Base-by-base conservation (phyloP, 225 moss, liverwort and hornwort species). In the Neckera pumila region DNA sequence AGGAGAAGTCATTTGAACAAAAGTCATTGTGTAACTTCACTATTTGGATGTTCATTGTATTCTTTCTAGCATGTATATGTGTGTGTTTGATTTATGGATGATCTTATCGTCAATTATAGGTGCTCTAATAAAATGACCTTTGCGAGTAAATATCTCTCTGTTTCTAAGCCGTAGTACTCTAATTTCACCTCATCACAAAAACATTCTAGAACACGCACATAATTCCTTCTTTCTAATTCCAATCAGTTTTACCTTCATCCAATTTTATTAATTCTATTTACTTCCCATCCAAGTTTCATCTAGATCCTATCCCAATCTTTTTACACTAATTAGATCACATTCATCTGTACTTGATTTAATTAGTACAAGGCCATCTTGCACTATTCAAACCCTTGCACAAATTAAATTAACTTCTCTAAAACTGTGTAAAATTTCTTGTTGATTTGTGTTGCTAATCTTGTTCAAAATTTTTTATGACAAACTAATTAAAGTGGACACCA, bases 361-460 rank as follows among this genome's bases (percentile, higher is more conserved):
- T 53, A 21, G 2, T 53, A 20, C 0, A 1, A 76, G 14, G 8
- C 21, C 0, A 0, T 20, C 21, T 49, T 0, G 1, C 4, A 20
- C 33, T 75, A 19, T 4, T 75, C 4, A 49, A 31, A 31, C 4
- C 51, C 22, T 53, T 3, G 0, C 5, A 34, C 20, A 22, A 34
- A 36, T 53, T 14, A 14, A 34, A 53, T 53, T 22, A 76, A 76
- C 53, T 76, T 76, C 2, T 53, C 0, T 1, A 31, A 47, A 47
- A 10, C 9, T 2, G 9, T 47, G 47, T 10, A 47, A 47, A 69
- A 15, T 72, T 16, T 27, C 3, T 43, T 0, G 2, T 17, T 74
- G 7, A 47, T 30, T 47, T 74, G 30, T 47, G 6, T 47, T 45
- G 8, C 45, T 28, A 30, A n/a, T n/a, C n/a, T n/a, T n/a, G n/a